Evolutionary conservation across 495 filamentous ascomycete genomes (phyloP), one percentile per base, ranked within the genome.

Genomic region (Podospora fimiseda): DNA sequence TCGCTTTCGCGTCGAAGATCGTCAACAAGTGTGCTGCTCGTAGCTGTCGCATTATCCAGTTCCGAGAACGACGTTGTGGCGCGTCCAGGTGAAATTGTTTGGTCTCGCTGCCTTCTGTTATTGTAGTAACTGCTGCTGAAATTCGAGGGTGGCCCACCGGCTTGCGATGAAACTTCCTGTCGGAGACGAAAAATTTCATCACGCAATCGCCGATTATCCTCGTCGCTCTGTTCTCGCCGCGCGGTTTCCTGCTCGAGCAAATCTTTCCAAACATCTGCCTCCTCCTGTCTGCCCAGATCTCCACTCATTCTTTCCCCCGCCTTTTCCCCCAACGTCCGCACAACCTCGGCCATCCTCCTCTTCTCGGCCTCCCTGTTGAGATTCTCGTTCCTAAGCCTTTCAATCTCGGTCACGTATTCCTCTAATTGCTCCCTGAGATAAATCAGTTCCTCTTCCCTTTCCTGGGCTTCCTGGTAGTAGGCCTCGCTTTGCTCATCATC

Each of bases 221-320:
- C 87, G 46, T 96, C 90, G 16, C 87, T 80, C 66, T 96, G 89
- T 67, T 96, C 93, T 37, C 93, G 81, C 48, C 90, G 81, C 1
- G 88, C 82, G 5, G 88, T 92, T 66, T 97, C 93, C 42, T 91
- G 86, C 59, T 96, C 89, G n/a, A 95, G 78, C 59, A 96, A 82
- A 62, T 98, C 92, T 64, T 92, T 93, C 85, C 87, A 94, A 70
- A 96, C 90, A 45, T 91, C 87, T 52, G 90, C 81, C 58, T 95
- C 89, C 67, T 96, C 93, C 61, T 90, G 82, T 24, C 86, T 80
- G 3, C 86, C 87, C 2, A 87, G 69, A 63, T 83, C 82, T 27
- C 83, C 84, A 20, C 81, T 84, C 8, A 69, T 58, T 24, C 71
- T 60, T 19, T 79, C 77, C 5, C 76, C 71, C 9, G 78, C 76